phyloP scores from a whole-genome alignment of 805 yeast genomes.

The Starmera caribaea region DNA sequence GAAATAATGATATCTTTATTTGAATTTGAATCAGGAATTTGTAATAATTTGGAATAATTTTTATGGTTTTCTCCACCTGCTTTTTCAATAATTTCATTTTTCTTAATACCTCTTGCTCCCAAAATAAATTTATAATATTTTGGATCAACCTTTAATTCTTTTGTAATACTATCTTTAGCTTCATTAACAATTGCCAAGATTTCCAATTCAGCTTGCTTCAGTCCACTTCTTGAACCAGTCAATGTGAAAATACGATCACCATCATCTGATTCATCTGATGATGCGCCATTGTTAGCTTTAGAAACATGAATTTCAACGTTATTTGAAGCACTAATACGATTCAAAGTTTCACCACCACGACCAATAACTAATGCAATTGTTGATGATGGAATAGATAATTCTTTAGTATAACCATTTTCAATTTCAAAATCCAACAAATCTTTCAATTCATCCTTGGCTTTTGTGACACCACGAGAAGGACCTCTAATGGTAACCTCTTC shows the following conservation, averaged over 20 bases:
- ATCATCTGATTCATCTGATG: conserved; percentile 30
- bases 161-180: conserved; percentile 49
- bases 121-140: conserved; percentile 66
- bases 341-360: conserved; percentile 74
- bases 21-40: conserved; percentile 60
- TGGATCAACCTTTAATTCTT: conserved; percentile 56
- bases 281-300: conserved; percentile 19
- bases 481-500: conserved; percentile 70
- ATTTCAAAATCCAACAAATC: conserved; percentile 80
- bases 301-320: conserved; percentile 43
- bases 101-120: conserved; percentile 69
- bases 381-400: conserved; percentile 56
- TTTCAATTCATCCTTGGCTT: conserved; percentile 74
- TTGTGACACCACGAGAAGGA: conserved; percentile 80
- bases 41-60: conserved; percentile 46
- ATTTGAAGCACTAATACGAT: conserved; percentile 58
- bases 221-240: conserved; percentile 68
- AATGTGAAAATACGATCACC: conserved; percentile 57
- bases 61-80: conserved; percentile 65
- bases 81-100: conserved; percentile 60
- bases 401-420: conserved; percentile 66
- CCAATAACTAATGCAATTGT: conserved; percentile 88
- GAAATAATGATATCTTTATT: conserved; percentile 49
- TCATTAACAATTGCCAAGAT: conserved; percentile 57
- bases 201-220: conserved; percentile 58